These are phyloP conservation scores for Angomonas ambiguus DNA, from an alignment of 208 protist species.

Conservation along the genomic window DNA sequence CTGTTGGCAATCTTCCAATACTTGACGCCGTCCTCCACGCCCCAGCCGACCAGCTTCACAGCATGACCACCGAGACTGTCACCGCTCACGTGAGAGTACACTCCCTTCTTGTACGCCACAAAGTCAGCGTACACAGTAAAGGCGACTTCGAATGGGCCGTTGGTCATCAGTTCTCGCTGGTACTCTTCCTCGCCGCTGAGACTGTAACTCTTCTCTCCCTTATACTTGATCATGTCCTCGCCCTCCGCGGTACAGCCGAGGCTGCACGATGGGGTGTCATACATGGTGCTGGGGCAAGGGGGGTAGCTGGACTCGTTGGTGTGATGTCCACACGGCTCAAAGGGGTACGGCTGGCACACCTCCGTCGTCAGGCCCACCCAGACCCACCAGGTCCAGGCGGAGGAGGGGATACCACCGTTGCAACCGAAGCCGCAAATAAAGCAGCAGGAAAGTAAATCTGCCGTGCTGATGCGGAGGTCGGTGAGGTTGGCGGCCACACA, in stretches of 20 bases:
- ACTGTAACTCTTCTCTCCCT: constrained; percentile 39
- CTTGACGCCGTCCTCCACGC: constrained; percentile 44
- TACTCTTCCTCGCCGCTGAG: constrained; percentile 57
- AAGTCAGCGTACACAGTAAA: constrained; percentile 92
- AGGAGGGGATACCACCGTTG: constrained; percentile 69
- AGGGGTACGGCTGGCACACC: constrained; percentile 82
- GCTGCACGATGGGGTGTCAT: constrained; percentile 77
- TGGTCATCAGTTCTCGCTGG: constrained; percentile 77
- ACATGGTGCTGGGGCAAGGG: constrained; percentile 50
- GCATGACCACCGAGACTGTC: constrained; percentile 75
- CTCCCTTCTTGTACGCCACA: constrained; percentile 81
- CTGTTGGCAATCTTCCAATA: constrained; percentile 93
- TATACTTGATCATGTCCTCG: constrained; percentile 40
- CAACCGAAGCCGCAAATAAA: constrained; percentile 70
- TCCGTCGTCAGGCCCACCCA: constrained; percentile 59
- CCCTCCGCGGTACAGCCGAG: constrained; percentile 34
- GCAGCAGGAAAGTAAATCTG: constrained; percentile 82
- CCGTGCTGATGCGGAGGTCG: constrained; percentile 58
- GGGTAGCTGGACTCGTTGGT: constrained; percentile 48
- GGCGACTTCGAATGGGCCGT: constrained; percentile 86
- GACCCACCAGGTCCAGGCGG: constrained; percentile 70
- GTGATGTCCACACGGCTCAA: constrained; percentile 73
- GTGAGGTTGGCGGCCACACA: constrained; percentile 70
- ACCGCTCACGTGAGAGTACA: constrained; percentile 83
- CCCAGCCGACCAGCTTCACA: constrained; percentile 87